These are phyloP conservation scores for Zygosaccharomyces sapae DNA, from an alignment of 1,139 yeast species.

Conservation along the genomic window DNA sequence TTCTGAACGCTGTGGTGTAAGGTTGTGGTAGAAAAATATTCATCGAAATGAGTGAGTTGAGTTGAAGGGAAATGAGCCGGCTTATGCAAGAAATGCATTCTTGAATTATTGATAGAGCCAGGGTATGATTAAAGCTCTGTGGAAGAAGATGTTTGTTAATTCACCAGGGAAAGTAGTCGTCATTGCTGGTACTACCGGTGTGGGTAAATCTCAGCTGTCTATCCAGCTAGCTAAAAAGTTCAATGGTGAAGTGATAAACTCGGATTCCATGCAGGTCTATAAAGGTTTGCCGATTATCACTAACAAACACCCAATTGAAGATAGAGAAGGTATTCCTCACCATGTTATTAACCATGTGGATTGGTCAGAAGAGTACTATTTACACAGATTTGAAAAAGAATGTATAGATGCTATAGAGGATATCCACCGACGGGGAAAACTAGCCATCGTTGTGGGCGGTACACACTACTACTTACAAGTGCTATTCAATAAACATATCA, in stretches of 20 bases:
- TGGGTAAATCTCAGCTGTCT: conserved; percentile 84
- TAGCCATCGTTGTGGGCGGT: conserved; percentile 92
- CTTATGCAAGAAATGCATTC: too few relatives aligned
- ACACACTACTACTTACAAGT: conserved; percentile 89
- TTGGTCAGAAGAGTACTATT: conserved; percentile 78
- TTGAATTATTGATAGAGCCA: not conserved
- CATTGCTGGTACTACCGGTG: conserved; percentile 95
- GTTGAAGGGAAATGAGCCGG: not conserved
- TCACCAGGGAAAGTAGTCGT: conserved; percentile 45
- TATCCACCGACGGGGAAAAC: conserved; percentile 63
- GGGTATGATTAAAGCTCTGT: conserved; percentile 9
- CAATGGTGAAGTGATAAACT: conserved; percentile 88
- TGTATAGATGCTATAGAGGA: conserved; percentile 54
- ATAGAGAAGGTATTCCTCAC: conserved; percentile 70
- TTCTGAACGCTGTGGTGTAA: not conserved
- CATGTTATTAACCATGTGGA: conserved; percentile 80
- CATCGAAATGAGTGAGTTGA: not conserved
- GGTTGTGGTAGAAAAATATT: too few relatives aligned
- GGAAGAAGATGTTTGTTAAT: conserved; percentile 6
- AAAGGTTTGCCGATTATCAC: conserved; percentile 69
- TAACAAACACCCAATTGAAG: conserved; percentile 82
- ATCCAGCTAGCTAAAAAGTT: conserved; percentile 76
- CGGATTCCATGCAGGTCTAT: conserved; percentile 97
- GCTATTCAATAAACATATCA: conserved; percentile 46
- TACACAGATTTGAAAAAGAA: conserved; percentile 75